phyloP scores from a whole-genome alignment of 2,329 filamentous ascomycete genomes.

The Aspergillus cejpii region DNA sequence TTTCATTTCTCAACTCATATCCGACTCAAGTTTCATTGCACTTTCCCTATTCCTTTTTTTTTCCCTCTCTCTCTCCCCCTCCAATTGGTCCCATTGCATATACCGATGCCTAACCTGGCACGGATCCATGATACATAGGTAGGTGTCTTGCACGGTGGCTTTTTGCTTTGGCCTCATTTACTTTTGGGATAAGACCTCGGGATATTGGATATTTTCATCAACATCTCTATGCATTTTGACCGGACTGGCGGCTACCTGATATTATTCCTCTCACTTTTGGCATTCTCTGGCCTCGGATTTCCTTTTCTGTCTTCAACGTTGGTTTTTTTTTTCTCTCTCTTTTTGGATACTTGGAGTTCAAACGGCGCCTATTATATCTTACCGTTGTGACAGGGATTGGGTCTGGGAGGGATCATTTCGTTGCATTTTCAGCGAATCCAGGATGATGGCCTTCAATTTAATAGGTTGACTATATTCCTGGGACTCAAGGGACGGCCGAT shows the following conservation, averaged over 20 bases:
- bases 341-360: constrained; percentile 6
- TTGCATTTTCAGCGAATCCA: constrained; percentile 20
- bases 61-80: neutral
- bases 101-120: neutral
- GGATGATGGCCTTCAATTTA: constrained; percentile 7
- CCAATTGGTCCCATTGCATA: neutral
- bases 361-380: constrained; percentile 8
- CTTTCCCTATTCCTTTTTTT: constrained; percentile 4
- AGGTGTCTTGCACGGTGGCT: constrained; percentile 7
- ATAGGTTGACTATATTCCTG: neutral
- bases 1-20: neutral
- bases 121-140: neutral
- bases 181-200: neutral
- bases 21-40: constrained; percentile 1
- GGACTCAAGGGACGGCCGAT: neutral
- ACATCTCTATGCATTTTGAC: neutral
- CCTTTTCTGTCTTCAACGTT: constrained; percentile 1
- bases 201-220: neutral
- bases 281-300: constrained; percentile 3
- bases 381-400: constrained; percentile 3
- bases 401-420: constrained; percentile 15
- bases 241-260: neutral
- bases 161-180: neutral
- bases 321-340: constrained; percentile 2
- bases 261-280: neutral